These are phyloP conservation scores for Cladophialophora yegresii DNA, from an alignment of 2,329 filamentous ascomycete genomes.

Conservation along the genomic window DNA sequence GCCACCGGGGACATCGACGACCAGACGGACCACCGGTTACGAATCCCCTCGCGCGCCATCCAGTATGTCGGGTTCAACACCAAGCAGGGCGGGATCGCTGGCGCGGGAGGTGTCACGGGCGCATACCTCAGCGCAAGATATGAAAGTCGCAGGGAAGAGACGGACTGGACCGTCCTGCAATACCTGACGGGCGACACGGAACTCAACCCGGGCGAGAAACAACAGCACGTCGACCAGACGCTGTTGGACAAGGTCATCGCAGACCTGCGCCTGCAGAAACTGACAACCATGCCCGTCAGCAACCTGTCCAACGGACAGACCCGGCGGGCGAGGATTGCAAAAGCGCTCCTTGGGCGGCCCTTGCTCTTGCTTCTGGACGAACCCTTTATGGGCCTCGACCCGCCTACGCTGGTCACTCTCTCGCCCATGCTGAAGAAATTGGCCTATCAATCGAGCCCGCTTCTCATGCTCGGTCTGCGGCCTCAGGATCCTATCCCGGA, in stretches of 20 bases:
- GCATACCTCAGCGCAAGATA: constrained; percentile 88
- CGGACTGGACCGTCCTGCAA: constrained; percentile 80
- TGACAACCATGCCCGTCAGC: constrained; percentile 79
- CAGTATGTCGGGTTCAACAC: constrained; percentile 89
- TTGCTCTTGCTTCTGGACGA: constrained; percentile 86
- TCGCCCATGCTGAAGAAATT: constrained; percentile 70
- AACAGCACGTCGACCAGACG: neutral
- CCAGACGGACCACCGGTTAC: constrained; percentile 54
- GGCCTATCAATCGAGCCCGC: constrained; percentile 66
- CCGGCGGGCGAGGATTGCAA: constrained; percentile 80
- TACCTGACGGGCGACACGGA: constrained; percentile 81
- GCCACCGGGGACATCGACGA: constrained; percentile 61
- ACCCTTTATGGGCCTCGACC: constrained; percentile 92
- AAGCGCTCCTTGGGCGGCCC: constrained; percentile 74
- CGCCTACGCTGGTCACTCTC: constrained; percentile 71
- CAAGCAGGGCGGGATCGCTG: constrained; percentile 61
- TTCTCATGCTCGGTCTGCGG: constrained; percentile 74
- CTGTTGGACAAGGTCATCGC: constrained; percentile 64
- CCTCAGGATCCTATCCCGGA: constrained; percentile 85
- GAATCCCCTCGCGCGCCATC: constrained; percentile 67
- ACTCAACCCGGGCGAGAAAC: constrained; percentile 62
- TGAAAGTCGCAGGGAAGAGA: constrained; percentile 81
- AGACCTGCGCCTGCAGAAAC: constrained; percentile 67
- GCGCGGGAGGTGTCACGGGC: constrained; percentile 55
- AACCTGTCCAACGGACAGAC: constrained; percentile 95